phyloP scores from a whole-genome alignment of 2,329 filamentous ascomycete species.

The Colletotrichum chrysophilum region DNA sequence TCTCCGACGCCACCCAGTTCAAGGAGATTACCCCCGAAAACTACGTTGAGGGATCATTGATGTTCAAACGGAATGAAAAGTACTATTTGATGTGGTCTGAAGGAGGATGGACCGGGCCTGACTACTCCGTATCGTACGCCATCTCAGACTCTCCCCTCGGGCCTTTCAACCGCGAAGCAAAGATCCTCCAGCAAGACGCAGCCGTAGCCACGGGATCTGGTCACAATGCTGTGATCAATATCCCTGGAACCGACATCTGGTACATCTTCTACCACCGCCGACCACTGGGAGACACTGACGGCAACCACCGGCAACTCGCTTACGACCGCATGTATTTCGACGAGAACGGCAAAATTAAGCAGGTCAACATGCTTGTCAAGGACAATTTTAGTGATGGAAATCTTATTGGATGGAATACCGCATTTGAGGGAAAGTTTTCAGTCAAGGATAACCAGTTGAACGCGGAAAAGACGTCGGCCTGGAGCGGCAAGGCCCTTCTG shows the following conservation, averaged over 20 bases:
- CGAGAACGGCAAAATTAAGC: slow-evolving; percentile 44
- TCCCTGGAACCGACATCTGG: slow-evolving; percentile 53
- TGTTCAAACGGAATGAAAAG: slow-evolving; percentile 35
- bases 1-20: slow-evolving; percentile 45
- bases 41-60: slow-evolving; percentile 43
- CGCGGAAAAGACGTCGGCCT: slow-evolving; percentile 6
- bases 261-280: slow-evolving; percentile 55
- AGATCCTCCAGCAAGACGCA: slow-evolving; percentile 46
- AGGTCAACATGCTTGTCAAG: slow-evolving; percentile 48
- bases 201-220: slow-evolving; percentile 47
- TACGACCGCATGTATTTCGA: slow-evolving; percentile 55
- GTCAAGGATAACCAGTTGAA: slow-evolving; percentile 29
- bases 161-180: slow-evolving; percentile 48
- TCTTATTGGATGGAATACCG: slow-evolving; percentile 39
- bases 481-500: slow-evolving; percentile 31
- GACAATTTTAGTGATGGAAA: slow-evolving; percentile 46
- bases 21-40: slow-evolving; percentile 46
- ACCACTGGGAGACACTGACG: slow-evolving; percentile 45
- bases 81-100: slow-evolving; percentile 50
- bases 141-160: slow-evolving; percentile 40
- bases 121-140: slow-evolving; percentile 52
- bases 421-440: slow-evolving; percentile 28
- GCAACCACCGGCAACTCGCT: slow-evolving; percentile 50
- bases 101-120: slow-evolving; percentile 31
- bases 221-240: slow-evolving; percentile 48